phyloP scores from a whole-genome alignment of 148 eudicot species.

The Silene uniflora region DNA sequence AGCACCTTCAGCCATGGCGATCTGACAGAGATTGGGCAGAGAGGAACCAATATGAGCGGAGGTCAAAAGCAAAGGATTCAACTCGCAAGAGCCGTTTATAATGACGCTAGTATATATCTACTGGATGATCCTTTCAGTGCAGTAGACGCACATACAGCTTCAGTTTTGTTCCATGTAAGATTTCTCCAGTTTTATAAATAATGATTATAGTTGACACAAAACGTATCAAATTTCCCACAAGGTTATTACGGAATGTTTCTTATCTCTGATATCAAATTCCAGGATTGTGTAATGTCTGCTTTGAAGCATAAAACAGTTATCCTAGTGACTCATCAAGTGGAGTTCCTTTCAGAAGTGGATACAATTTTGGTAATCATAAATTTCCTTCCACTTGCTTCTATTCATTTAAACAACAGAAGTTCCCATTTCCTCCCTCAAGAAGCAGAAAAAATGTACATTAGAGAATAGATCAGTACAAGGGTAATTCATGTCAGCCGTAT shows the following conservation, averaged over 20 bases:
- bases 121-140: constrained; percentile 77
- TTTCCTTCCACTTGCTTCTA: no score
- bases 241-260: not conserved
- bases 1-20: constrained; percentile 52
- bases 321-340: constrained; percentile 55
- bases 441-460: no score
- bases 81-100: constrained; percentile 59
- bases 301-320: constrained; percentile 47
- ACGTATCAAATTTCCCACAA: no score
- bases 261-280: constrained; percentile 9
- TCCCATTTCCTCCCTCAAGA: no score
- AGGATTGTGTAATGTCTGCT: constrained; percentile 65
- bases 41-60: constrained; percentile 68
- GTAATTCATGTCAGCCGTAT: no score
- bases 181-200: not conserved
- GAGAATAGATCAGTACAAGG: no score
- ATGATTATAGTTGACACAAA: not conserved
- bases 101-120: constrained; percentile 53
- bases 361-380: constrained; percentile 34
- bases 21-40: constrained; percentile 51
- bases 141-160: constrained; percentile 64
- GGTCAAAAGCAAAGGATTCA: constrained; percentile 62
- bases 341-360: constrained; percentile 27
- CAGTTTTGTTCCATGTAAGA: constrained; percentile 44
- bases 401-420: no score